Percentiles rank a stretch among this genome's conserved stretches.
Evolutionary conservation across 768 basidiomycete species (phyloP).

Genomic region (Hypholoma sublateritium): DNA sequence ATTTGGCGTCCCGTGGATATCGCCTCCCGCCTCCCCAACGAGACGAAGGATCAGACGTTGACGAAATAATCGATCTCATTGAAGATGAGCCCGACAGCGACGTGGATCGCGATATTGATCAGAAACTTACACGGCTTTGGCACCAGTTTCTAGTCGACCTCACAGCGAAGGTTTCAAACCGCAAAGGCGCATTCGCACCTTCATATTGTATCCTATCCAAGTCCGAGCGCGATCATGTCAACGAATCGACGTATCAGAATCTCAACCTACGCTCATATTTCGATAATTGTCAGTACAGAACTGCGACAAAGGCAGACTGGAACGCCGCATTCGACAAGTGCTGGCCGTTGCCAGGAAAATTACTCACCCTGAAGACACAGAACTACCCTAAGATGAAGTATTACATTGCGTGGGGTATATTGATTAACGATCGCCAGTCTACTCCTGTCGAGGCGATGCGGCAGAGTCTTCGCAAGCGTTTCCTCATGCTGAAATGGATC

Average conservation of each 20-base stretch:
- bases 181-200: background rate
- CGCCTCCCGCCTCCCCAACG: background rate
- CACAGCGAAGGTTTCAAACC: slow-evolving; percentile 12
- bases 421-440: slow-evolving; percentile 12
- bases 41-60: slow-evolving; percentile 13
- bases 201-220: slow-evolving; percentile 14
- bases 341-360: background rate
- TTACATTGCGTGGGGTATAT: slow-evolving; percentile 7
- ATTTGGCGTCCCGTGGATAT: background rate
- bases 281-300: background rate
- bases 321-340: background rate
- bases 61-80: background rate
- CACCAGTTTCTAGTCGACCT: slow-evolving; percentile 21
- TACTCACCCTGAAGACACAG: background rate
- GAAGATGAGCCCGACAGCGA: background rate
- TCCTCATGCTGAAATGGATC: slow-evolving; percentile 20
- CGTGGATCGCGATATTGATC: background rate
- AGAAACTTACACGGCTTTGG: slow-evolving; percentile 13
- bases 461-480: slow-evolving; percentile 1
- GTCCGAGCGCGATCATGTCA: slow-evolving; percentile 3
- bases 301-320: slow-evolving; percentile 1
- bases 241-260: slow-evolving; percentile 14
- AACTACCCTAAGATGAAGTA: slow-evolving; percentile 5
- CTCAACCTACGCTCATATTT: slow-evolving; percentile 11
- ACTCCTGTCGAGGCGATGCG: background rate